Conservation (phyloP, 108 stramenopile genomes). For the Fragilariopsis cylindrus region DNA sequence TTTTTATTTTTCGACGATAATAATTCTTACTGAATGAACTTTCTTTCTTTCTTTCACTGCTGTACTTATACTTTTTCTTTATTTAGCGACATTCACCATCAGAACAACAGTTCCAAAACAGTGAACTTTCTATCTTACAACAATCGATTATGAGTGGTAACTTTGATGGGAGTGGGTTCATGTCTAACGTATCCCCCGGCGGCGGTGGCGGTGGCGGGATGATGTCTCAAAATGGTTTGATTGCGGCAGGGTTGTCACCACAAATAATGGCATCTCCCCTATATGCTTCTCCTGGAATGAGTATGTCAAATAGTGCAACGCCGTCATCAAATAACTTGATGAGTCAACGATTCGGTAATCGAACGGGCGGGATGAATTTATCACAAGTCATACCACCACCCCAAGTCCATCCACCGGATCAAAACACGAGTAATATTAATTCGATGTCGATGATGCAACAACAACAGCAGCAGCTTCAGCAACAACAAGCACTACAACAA, state of each 20-base stretch:
- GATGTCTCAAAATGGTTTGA: neutral
- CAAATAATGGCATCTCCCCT: neutral
- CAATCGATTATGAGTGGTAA: neutral
- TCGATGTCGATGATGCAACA: neutral
- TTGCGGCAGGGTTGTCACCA: neutral
- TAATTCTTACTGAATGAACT: constrained; percentile 8
- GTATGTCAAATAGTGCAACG: neutral
- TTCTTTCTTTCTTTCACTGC: constrained; percentile 4
- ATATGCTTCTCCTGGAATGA: neutral
- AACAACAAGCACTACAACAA: neutral
- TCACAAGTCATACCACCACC: neutral
- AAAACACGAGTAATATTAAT: neutral
- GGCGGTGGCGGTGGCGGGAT: neutral
- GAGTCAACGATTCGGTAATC: neutral
- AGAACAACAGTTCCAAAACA: neutral
- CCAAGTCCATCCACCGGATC: constrained; percentile 1
- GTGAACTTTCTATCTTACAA: neutral
- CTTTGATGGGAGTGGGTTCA: no score
- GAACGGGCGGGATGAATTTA: constrained; percentile 4
- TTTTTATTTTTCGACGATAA: neutral
- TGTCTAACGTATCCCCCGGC: neutral
- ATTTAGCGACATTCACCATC: neutral
- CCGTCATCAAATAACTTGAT: neutral
- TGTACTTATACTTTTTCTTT: constrained; percentile 5
- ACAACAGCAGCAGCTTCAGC: neutral